Percentiles rank a stretch among this genome's conserved stretches.
phyloP scores from a whole-genome alignment of 75 land plant genomes.

The Selaginella moellendorffii region DNA sequence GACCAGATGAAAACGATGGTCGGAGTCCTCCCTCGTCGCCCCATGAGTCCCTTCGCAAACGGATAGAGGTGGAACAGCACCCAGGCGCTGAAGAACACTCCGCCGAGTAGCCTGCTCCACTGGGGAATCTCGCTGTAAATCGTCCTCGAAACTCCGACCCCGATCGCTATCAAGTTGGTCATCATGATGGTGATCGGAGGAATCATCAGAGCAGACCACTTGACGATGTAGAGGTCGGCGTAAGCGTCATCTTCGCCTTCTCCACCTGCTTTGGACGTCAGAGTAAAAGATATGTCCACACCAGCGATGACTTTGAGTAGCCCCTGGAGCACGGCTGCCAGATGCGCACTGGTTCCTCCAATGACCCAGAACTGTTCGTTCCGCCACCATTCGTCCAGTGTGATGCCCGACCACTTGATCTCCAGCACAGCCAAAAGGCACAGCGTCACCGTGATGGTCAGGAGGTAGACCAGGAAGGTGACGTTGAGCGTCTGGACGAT shows the following conservation, averaged over 20 bases:
- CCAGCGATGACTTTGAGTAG: constrained; percentile 84
- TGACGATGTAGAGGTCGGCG: constrained; percentile 66
- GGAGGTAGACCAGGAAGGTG: constrained; percentile 54
- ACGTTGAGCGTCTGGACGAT: constrained; percentile 65
- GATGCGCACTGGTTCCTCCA: constrained; percentile 92
- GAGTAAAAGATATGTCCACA: constrained; percentile 86
- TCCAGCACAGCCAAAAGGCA: constrained; percentile 49
- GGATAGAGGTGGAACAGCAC: constrained; percentile 63
- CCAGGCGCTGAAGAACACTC: constrained; percentile 74
- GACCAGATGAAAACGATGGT: constrained; percentile 57
- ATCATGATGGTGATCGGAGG: constrained; percentile 87
- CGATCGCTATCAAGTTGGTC: constrained; percentile 73
- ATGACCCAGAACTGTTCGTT: constrained; percentile 93
- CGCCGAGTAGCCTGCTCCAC: constrained; percentile 56
- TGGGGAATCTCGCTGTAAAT: constrained; percentile 41
- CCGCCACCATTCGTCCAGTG: constrained; percentile 67
- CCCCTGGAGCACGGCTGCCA: constrained; percentile 90
- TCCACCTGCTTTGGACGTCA: constrained; percentile 62
- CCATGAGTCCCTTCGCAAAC: constrained; percentile 64
- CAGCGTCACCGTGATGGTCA: constrained; percentile 40
- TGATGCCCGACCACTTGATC: constrained; percentile 57
- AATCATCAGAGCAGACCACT: constrained; percentile 69
- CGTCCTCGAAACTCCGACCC: constrained; percentile 28
- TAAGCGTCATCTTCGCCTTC: constrained; percentile 63
- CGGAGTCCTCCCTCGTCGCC: constrained; percentile 48